These are phyloP conservation scores for Lachancea waltii DNA, from an alignment of 805 yeast species.

Conservation along the genomic window DNA sequence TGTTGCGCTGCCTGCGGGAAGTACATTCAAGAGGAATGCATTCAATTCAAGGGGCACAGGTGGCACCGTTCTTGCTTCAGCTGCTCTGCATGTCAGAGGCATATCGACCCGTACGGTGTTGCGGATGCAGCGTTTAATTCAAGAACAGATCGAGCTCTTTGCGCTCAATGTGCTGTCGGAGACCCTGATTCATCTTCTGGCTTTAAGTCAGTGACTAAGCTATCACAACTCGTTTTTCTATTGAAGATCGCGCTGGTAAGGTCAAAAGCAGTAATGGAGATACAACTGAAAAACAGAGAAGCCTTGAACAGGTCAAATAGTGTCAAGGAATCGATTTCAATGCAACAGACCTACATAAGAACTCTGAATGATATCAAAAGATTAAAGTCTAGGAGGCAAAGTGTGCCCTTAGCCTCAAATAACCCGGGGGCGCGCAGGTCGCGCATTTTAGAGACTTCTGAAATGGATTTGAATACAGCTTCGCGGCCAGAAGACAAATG, in stretches of 20 bases:
- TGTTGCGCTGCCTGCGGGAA: slow-evolving; percentile 63
- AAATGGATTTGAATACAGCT: slow-evolving; percentile 21
- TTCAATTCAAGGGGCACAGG: slow-evolving; percentile 50
- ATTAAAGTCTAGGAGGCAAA: slow-evolving; percentile 66
- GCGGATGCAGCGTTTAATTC: slow-evolving; percentile 43
- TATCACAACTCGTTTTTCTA: slow-evolving; percentile 68
- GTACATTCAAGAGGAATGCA: slow-evolving; percentile 81
- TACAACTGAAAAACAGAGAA: slow-evolving; percentile 24
- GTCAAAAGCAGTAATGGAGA: slow-evolving; percentile 54
- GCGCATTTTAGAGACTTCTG: slow-evolving; percentile 49
- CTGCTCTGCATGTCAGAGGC: slow-evolving; percentile 54
- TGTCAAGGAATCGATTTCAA: slow-evolving; percentile 17
- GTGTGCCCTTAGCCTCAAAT: slow-evolving; percentile 37
- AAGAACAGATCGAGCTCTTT: slow-evolving; percentile 37
- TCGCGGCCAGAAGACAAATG: slow-evolving; percentile 24
- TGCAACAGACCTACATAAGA: slow-evolving; percentile 52
- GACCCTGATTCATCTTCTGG: slow-evolving; percentile 47
- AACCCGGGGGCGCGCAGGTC: slow-evolving; percentile 63
- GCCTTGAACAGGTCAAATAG: slow-evolving; percentile 8
- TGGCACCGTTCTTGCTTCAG: slow-evolving; percentile 79
- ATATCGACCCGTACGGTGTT: slow-evolving; percentile 35
- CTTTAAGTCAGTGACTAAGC: slow-evolving; percentile 56
- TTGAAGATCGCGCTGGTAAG: slow-evolving; percentile 79
- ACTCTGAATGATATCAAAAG: slow-evolving; percentile 73
- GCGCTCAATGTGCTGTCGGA: slow-evolving; percentile 55